phyloP scores from a whole-genome alignment of 306 rosid species.

The Prosopis cineraria region DNA sequence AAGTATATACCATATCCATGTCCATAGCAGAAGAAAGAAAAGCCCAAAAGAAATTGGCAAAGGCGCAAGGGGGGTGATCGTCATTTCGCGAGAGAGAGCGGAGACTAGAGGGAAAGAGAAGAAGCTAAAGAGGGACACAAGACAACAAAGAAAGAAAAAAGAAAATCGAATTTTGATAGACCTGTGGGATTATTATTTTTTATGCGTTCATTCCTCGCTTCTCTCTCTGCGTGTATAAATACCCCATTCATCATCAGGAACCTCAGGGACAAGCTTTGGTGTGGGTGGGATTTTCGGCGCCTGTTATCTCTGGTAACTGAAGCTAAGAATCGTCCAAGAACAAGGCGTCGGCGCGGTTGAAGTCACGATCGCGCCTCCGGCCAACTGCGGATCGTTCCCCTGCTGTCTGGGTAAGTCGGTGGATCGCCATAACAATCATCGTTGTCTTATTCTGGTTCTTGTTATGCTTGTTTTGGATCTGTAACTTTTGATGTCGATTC shows the following conservation, averaged over 20 bases:
- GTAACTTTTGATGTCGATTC: conserved; percentile 22
- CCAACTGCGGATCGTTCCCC: conserved; percentile 35
- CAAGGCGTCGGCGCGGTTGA: conserved; percentile 33
- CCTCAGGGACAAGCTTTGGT: conserved; percentile 8
- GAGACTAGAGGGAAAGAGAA: background rate
- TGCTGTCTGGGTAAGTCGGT: conserved; percentile 52
- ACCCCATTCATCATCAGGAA: background rate
- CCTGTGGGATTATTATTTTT: conserved; percentile 16
- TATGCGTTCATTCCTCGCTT: background rate
- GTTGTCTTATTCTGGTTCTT: background rate
- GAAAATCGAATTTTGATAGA: conserved; percentile 21
- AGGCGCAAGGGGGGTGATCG: conserved; percentile 29
- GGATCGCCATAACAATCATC: conserved; percentile 20
- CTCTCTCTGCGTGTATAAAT: conserved; percentile 16
- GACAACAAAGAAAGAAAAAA: background rate
- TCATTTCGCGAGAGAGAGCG: conserved; percentile 34
- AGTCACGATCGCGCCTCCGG: conserved; percentile 39
- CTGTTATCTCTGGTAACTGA: conserved; percentile 39
- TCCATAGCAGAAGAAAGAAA: background rate
- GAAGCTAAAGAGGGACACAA: too few relatives aligned
- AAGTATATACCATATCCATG: conserved; percentile 31
- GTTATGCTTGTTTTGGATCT: conserved; percentile 38
- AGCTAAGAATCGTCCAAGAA: background rate
- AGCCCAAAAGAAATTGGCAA: conserved; percentile 2
- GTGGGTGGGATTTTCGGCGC: conserved; percentile 38